Conservation (phyloP, 2,329 filamentous ascomycete species). For the Pseudogymnoascus sp. region DNA sequence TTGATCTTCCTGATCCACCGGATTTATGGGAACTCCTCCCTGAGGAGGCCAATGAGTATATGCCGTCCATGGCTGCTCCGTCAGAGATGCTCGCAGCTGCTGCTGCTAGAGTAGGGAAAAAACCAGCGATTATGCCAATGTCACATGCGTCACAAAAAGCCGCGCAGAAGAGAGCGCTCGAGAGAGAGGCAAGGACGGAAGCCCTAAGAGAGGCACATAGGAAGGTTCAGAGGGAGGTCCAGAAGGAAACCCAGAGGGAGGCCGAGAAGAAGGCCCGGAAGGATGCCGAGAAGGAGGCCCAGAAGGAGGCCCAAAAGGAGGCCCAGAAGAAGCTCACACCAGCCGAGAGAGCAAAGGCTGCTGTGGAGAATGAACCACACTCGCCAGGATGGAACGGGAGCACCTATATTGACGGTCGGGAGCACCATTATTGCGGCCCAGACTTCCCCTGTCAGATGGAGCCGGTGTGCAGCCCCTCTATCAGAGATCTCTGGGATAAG, state of each 20-base stretch:
- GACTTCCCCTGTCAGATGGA: conserved; percentile 2
- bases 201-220: too few relatives aligned
- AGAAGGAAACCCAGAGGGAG: too few relatives aligned
- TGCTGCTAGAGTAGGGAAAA: not conserved
- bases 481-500: not conserved
- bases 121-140: too few relatives aligned
- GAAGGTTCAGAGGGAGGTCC: too few relatives aligned
- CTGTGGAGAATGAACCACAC: not conserved
- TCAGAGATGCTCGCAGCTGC: not conserved
- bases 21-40: not conserved
- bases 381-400: conserved; percentile 1
- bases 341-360: not conserved
- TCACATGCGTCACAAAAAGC: too few relatives aligned
- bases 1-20: too few relatives aligned
- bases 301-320: not conserved
- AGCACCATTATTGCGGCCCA: not conserved
- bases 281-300: too few relatives aligned
- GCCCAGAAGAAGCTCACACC: not conserved
- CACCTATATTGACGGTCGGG: not conserved
- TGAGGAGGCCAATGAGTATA: not conserved
- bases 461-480: not conserved
- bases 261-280: too few relatives aligned
- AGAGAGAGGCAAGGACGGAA: too few relatives aligned
- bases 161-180: too few relatives aligned
- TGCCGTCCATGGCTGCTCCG: not conserved